Evolutionary conservation across 169 alveolate species (phyloP), one percentile per base, ranked within the genome.

Genomic region (Eimeria zaria): DNA sequence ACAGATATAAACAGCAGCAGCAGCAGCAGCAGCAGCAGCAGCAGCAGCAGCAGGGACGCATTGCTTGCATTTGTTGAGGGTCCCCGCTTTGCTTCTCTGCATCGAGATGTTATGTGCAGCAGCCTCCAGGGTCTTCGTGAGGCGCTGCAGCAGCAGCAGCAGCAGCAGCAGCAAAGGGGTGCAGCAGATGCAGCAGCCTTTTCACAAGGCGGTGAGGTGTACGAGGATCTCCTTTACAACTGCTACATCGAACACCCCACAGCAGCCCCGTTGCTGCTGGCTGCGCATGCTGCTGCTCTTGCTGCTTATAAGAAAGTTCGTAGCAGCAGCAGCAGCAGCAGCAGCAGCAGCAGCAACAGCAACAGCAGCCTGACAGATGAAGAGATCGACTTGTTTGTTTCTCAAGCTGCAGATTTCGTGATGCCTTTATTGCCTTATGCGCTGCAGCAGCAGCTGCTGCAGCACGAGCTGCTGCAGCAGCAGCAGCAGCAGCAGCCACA

Each of bases 231-330:
- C 44, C 96, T 91, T 58, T 91, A 91, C 46, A 85, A 74, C 71
- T 85, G 88, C 81, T 80, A 67, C 91, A 64, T 91, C 44, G 96
- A 84, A 18, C 96, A 91, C 69, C 96, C 96, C 27, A 48, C 89
- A 48, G 91, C 88, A 24, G 76, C 73, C 20, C 91, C 91, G 55
- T 27, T 91, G 71, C 85, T 91, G 44, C 73, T 91, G 27, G 87
- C 88, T 62, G 96, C 96, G 4, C 96, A 91, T n/a, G 96, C 96
- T 39, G 80, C 96, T 39, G 84, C 44, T 36, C 96, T 91, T 41
- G 91, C 96, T 18, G 93, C 51, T 18, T 58, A 85, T 76, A 39
- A 41, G 60, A 36, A 41, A 67, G n/a, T 85, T 55, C 81, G 93
- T 60, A 41, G 93, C 78, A 85, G 93, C 93, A 85, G 83, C 93